These are phyloP conservation scores for Saturnispora gosingensis DNA, from an alignment of 805 yeast species.

Conservation along the genomic window DNA sequence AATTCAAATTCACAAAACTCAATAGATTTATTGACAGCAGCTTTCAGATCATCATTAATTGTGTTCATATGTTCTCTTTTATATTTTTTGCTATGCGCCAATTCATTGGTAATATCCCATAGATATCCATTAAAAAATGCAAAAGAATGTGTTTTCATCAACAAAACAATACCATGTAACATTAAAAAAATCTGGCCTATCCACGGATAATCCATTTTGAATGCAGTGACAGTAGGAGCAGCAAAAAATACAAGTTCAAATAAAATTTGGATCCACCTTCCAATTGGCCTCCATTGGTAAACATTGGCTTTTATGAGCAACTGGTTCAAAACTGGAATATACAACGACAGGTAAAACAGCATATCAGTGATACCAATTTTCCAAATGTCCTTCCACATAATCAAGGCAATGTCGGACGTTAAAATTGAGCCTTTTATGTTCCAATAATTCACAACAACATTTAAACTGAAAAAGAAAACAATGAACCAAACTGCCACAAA, in stretches of 20 bases:
- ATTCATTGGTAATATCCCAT: conserved; percentile 53
- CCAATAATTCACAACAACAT: conserved; percentile 46
- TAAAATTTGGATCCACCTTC: conserved; percentile 50
- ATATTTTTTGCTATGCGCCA: conserved; percentile 38
- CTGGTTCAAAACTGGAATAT: conserved; percentile 54
- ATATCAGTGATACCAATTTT: conserved; percentile 69
- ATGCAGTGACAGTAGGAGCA: conserved; percentile 49
- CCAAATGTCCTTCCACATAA: conserved; percentile 52
- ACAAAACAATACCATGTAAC: conserved; percentile 72
- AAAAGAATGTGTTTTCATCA: conserved; percentile 95
- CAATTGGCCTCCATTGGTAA: conserved; percentile 54
- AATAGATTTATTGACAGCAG: conserved; percentile 38
- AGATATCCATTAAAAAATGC: conserved; percentile 88
- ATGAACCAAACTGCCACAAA: conserved; percentile 74
- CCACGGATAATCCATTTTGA: conserved; percentile 65
- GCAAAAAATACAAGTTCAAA: conserved; percentile 46
- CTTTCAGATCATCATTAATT: conserved; percentile 24
- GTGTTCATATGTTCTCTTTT: conserved; percentile 32
- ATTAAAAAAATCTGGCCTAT: conserved; percentile 78
- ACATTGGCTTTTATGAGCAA: conserved; percentile 33
- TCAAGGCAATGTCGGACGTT: conserved; percentile 45
- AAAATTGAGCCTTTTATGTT: conserved; percentile 34
- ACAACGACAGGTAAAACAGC: conserved; percentile 61
- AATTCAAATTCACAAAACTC: conserved; percentile 70
- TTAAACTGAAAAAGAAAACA: conserved; percentile 44